These are phyloP conservation scores for Kockiozyma suomiensis DNA, from an alignment of 805 yeast species.

Conservation along the genomic window DNA sequence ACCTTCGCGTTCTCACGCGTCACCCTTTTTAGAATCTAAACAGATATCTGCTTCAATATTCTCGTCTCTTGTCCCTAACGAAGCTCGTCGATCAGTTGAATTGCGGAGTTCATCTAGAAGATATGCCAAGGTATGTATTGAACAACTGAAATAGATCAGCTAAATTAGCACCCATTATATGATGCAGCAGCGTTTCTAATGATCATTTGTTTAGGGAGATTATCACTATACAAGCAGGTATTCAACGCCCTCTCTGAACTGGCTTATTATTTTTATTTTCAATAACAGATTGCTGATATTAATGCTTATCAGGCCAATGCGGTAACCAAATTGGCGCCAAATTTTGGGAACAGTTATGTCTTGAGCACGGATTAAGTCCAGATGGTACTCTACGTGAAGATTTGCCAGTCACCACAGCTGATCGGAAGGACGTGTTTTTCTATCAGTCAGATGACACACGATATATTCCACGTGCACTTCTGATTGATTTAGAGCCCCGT, in stretches of 20 bases:
- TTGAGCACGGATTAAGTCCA: constrained; percentile 78
- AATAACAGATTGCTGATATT: not conserved
- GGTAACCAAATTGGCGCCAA: constrained; percentile 94
- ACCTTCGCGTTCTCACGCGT: not conserved
- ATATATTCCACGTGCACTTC: constrained; percentile 84
- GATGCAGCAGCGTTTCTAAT: too few relatives aligned
- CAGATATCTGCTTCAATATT: too few relatives aligned
- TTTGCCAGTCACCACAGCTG: constrained; percentile 43
- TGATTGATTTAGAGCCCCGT: constrained; percentile 88
- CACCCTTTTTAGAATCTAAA: not conserved
- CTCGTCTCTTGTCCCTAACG: too few relatives aligned
- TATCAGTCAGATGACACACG: constrained; percentile 71
- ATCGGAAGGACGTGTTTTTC: constrained; percentile 83
- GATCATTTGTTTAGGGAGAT: constrained; percentile 31
- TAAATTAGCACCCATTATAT: too few relatives aligned
- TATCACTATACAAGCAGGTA: constrained; percentile 39
- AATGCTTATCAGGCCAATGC: constrained; percentile 67
- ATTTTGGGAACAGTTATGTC: constrained; percentile 87
- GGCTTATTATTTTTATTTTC: not conserved
- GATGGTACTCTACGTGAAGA: constrained; percentile 56
- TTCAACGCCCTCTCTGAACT: not conserved
- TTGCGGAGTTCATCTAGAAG: not conserved
- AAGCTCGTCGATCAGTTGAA: not conserved
- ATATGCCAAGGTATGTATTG: constrained; percentile 22
- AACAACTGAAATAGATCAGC: not conserved